Base-by-base conservation (phyloP, 352 stramenopile species). In the Aphanomyces stellatus region DNA sequence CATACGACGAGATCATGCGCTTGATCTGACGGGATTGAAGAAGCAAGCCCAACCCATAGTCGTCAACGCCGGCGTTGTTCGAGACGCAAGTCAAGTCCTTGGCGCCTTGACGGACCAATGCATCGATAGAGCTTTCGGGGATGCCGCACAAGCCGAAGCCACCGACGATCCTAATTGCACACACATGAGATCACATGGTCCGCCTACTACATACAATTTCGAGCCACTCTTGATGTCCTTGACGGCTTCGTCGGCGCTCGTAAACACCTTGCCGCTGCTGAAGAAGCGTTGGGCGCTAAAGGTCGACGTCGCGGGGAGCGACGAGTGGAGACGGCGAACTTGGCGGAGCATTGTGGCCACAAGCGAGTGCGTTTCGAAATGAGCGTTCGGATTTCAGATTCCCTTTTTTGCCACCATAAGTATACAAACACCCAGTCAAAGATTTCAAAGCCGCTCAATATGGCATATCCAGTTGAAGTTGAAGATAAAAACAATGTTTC, bases 1-100 rank as follows among this genome's bases (percentile, higher is more conserved):
- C 95, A 74, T 99, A 98, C 15, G 81, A 96, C 56, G 87, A 96
- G 51, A 98, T 98, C 88, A 99, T 97, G 46, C 91, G 80, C 73
- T 98, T 98, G 41, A 99, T 96, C 82, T 98, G 96, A 22, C 88
- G 82, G 5, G 88, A 91, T 75, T 98, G 89, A 19, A 98, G 78
- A 25, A 99, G 73, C 59, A 95, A 75, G 24, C 96, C 95, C 30
- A 98, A 76, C 8, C 93, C 95, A 76, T 96, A 96, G 64, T 94
- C 85, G 72, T 98, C 96, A 10, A 98, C 88, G 41, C 96, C 95
- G 25, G 90, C 90, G 69, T 97, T 97, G 73, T 97, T 97, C 19
- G 88, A 96, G 22, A 97, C 88, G 70, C 85, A 93, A 13, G 84
- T 96, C 51, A 97, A 74, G 48, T 93, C 80, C 43, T 90, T 92